Conservation (phyloP, 164 flowering plant species). For the Magnolia changhungtana region DNA sequence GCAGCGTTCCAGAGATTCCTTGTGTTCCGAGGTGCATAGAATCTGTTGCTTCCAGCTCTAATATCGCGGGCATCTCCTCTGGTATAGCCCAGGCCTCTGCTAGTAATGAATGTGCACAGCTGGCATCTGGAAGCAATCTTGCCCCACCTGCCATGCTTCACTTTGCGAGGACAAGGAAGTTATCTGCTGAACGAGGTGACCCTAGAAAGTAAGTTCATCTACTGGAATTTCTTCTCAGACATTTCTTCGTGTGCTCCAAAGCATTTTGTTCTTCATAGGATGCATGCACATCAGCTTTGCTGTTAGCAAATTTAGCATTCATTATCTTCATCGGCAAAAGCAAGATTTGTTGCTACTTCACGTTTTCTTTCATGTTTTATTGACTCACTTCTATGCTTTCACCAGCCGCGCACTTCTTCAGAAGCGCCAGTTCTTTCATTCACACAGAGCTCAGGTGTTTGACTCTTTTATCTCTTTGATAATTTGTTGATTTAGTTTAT, state of each 20-base stretch:
- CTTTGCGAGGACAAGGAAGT: conserved; percentile 72
- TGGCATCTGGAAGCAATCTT: conserved; percentile 50
- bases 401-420: conserved; percentile 71
- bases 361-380: neutral
- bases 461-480: neutral
- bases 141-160: conserved; percentile 52
- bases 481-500: neutral
- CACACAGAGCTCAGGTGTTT: conserved; percentile 95
- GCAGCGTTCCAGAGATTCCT: conserved; percentile 21
- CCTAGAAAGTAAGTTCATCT: conserved; percentile 57
- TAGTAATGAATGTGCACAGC: conserved; percentile 60
- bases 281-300: neutral
- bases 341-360: neutral
- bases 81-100: conserved; percentile 54
- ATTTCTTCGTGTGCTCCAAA: neutral
- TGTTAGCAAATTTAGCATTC: neutral
- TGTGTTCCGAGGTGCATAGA: conserved; percentile 35
- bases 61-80: conserved; percentile 41
- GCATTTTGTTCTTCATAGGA: neutral
- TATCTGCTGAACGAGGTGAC: conserved; percentile 70
- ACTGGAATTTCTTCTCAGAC: neutral
- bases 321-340: neutral
- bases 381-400: conserved; percentile 1
- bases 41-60: conserved; percentile 50
- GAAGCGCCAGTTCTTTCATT: conserved; percentile 91